Evolutionary conservation across 2,329 filamentous ascomycete genomes (phyloP), one percentile per base, ranked within the genome.

Genomic region (Alternaria ethzedia): DNA sequence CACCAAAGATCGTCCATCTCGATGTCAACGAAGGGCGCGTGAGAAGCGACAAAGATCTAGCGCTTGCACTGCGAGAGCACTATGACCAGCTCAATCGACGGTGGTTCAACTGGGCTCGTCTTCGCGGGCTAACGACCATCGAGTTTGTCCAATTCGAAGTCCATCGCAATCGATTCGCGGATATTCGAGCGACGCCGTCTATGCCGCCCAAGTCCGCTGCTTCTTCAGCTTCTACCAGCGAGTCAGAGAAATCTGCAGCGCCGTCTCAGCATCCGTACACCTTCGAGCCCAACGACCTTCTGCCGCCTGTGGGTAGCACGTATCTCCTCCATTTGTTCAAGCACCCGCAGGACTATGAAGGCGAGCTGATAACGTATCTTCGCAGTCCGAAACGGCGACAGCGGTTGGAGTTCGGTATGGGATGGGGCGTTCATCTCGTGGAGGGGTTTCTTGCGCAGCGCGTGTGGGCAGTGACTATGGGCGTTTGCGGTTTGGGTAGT

Each of bases 141-240:
- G 71, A 79, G 15, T 82, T 81, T 52, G 78, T 80, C 6, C 78
- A 77, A 63, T 80, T 80, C 57, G 78, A 81, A 69, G 76, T 81
- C 9, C 79, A 81, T 59, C 76, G 76, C 12, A 81, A 80, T 59
- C 76, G 79, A 28, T 79, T 81, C 54, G 78, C 79, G 5, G 80
- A 81, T 55, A 80, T 81, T 11, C 72, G 79, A 8, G 77, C 75
- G 7, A 66, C 69, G 13, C 79, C 79, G 0, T 78, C 78, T 32
- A 78, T 81, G 77, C 79, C 79, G 5, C 75, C 70, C 7, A 65
- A 49, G 21, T 61, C 64, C 1, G 46, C 67, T 6, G 57, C 56
- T 2, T 63, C 71, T n/a, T 68, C 70, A 12, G 54, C 46, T 15
- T 63, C 57, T 4, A 59, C 45, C 11, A 28, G 32, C 21, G 44